phyloP scores from a whole-genome alignment of 208 protist genomes.

The Phytomonas serpens region DNA sequence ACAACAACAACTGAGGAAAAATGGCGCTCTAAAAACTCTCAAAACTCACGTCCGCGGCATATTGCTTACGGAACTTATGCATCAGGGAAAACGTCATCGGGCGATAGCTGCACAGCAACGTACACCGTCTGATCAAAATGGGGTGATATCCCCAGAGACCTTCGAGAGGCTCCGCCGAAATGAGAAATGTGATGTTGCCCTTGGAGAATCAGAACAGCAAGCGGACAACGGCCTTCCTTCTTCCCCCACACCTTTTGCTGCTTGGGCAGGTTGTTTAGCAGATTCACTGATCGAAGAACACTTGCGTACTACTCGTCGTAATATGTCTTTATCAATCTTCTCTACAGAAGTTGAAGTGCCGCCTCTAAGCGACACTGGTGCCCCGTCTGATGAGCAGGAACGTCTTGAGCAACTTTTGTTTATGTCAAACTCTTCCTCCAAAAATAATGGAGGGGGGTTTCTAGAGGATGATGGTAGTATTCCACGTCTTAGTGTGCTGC shows the following conservation, averaged over 20 bases:
- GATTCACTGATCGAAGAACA: slow-evolving; percentile 80
- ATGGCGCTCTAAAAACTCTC: slow-evolving; percentile 57
- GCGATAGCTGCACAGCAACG: slow-evolving; percentile 8
- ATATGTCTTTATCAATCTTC: slow-evolving; percentile 78
- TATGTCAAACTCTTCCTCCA: neutral
- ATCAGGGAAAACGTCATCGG: slow-evolving; percentile 24
- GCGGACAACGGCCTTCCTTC: neutral
- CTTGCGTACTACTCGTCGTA: slow-evolving; percentile 54
- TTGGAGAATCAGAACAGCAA: neutral
- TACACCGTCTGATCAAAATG: neutral
- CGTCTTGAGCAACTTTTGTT: slow-evolving; percentile 41
- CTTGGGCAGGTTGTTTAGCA: slow-evolving; percentile 44
- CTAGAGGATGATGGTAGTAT: slow-evolving; percentile 20
- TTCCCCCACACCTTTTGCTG: slow-evolving; percentile 2
- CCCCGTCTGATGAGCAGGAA: slow-evolving; percentile 31
- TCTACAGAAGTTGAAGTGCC: slow-evolving; percentile 69
- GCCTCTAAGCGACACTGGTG: slow-evolving; percentile 33
- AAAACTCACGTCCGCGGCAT: slow-evolving; percentile 82
- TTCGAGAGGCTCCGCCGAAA: slow-evolving; percentile 9
- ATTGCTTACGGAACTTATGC: slow-evolving; percentile 61
- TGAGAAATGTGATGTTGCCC: neutral
- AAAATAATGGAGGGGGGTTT: neutral
- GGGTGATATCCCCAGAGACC: slow-evolving; percentile 9
- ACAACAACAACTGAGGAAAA: slow-evolving; percentile 64
- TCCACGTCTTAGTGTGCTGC: slow-evolving; percentile 46